Conservation (phyloP, 2,329 filamentous ascomycete genomes). For the Periconia macrospinosa region DNA sequence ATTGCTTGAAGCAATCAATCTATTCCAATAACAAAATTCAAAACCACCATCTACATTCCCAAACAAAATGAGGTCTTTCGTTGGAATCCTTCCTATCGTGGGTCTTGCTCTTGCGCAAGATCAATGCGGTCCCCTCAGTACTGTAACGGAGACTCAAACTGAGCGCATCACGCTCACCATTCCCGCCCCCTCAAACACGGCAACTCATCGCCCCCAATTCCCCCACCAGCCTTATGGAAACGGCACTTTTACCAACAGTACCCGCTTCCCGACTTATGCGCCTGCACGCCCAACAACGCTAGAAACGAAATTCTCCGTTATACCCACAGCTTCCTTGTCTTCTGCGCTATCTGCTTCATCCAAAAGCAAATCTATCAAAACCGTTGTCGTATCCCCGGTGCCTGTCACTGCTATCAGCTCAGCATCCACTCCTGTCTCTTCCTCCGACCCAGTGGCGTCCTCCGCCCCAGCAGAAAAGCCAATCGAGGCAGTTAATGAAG, state of each 20-base stretch:
- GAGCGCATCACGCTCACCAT: constrained; percentile 30
- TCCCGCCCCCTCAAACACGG: constrained; percentile 5
- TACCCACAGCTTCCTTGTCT: not conserved
- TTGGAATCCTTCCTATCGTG: constrained; percentile 28
- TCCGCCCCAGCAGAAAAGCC: constrained; percentile 8
- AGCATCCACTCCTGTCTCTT: constrained; percentile 4
- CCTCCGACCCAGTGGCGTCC: constrained; percentile 6
- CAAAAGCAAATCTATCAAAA: constrained; percentile 10
- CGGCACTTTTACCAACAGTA: constrained; percentile 7
- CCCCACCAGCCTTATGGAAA: constrained; percentile 12
- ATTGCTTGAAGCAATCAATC: constrained; percentile 8
- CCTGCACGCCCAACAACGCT: constrained; percentile 6
- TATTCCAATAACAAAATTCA: not conserved
- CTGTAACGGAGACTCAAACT: constrained; percentile 13
- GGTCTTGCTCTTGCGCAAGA: constrained; percentile 29
- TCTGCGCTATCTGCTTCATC: not conserved
- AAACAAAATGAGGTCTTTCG: constrained; percentile 30
- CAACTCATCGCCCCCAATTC: not conserved
- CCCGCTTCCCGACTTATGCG: constrained; percentile 1
- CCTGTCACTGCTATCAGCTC: constrained; percentile 4
- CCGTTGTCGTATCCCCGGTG: constrained; percentile 17
- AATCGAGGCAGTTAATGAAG: not conserved
- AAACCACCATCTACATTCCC: constrained; percentile 2
- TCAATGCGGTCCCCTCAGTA: constrained; percentile 18
- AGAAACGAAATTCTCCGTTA: constrained; percentile 1